A percentile compares a stretch with the other conserved stretches of the same genome.
These are phyloP conservation scores for Sergeia podlipaevii DNA, from an alignment of 208 protist genomes.

Conservation along the genomic window DNA sequence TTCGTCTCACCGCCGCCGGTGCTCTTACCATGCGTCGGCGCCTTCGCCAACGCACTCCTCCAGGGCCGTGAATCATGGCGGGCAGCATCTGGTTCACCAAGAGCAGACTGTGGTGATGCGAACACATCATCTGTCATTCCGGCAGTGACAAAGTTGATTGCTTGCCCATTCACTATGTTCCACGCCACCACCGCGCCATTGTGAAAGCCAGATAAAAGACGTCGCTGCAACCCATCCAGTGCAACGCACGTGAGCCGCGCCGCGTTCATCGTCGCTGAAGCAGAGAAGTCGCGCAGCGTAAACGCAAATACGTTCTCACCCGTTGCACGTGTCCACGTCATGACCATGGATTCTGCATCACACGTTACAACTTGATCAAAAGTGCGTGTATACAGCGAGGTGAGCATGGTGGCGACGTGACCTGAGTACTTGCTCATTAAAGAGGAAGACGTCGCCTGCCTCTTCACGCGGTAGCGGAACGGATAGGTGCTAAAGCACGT, in stretches of 20 bases:
- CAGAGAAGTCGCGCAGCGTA: conserved; percentile 74
- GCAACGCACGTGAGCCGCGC: conserved; percentile 36
- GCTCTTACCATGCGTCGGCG: no score
- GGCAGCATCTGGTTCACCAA: no score
- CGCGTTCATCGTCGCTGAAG: conserved; percentile 50
- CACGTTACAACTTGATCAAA: conserved; percentile 75
- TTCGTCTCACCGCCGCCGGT: neutral
- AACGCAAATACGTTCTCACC: conserved; percentile 67
- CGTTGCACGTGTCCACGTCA: conserved; percentile 66
- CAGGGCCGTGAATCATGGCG: neutral
- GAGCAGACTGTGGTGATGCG: neutral
- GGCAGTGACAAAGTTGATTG: conserved; percentile 61
- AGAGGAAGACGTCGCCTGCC: conserved; percentile 39
- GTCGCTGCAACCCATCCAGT: conserved; percentile 59
- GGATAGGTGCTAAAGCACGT: conserved; percentile 49
- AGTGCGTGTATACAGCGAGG: conserved; percentile 43
- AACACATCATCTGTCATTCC: conserved; percentile 12
- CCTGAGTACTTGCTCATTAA: conserved; percentile 59
- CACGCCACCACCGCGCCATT: conserved; percentile 75
- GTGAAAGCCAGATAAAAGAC: conserved; percentile 74
- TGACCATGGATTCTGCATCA: conserved; percentile 57
- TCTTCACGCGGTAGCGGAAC: conserved; percentile 50
- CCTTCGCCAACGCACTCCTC: no score
- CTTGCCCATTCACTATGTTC: conserved; percentile 82
- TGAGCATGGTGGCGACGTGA: conserved; percentile 53